Evolutionary conservation across 805 yeast species (phyloP).

Genomic region (Scheffersomyces stipitis): DNA sequence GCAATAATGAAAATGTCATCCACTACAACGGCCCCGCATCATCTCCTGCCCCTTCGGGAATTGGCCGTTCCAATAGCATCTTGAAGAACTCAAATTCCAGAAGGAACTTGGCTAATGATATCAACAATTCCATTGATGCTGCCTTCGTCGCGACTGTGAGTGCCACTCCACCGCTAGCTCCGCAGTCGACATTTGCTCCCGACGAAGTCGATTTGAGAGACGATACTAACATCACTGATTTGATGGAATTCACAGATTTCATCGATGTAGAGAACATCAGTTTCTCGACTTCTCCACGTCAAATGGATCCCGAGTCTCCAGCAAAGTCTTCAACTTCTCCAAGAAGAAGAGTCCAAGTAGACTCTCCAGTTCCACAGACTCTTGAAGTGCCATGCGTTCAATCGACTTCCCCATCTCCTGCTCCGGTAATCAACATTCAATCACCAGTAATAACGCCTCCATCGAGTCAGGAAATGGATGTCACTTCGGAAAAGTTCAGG

Average conservation of each 20-base stretch:
- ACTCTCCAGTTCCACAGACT: background rate
- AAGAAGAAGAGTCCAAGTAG: too few species aligned
- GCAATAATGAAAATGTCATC: conserved; percentile 41
- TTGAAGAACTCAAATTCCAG: conserved; percentile 34
- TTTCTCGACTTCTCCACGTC: conserved; percentile 24
- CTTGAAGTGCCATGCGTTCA: background rate
- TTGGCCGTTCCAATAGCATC: conserved; percentile 37
- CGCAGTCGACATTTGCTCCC: conserved; percentile 1
- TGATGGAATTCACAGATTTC: conserved; percentile 43
- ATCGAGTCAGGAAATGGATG: conserved; percentile 3
- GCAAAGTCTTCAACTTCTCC: background rate
- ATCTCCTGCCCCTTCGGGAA: conserved; percentile 15
- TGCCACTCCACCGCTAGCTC: background rate
- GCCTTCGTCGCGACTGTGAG: conserved; percentile 1
- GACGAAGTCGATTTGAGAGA: too few species aligned
- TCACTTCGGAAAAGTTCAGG: background rate
- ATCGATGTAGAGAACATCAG: conserved; percentile 39
- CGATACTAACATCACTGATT: conserved; percentile 26
- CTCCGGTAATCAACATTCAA: background rate
- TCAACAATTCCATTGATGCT: conserved; percentile 9
- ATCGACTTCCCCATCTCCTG: background rate
- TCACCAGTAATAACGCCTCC: conserved; percentile 5
- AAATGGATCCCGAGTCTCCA: background rate
- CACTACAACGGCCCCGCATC: conserved; percentile 20
- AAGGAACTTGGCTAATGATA: conserved; percentile 14